phyloP scores from a whole-genome alignment of 2,329 filamentous ascomycete species.

The Dactylellina parvicollis region DNA sequence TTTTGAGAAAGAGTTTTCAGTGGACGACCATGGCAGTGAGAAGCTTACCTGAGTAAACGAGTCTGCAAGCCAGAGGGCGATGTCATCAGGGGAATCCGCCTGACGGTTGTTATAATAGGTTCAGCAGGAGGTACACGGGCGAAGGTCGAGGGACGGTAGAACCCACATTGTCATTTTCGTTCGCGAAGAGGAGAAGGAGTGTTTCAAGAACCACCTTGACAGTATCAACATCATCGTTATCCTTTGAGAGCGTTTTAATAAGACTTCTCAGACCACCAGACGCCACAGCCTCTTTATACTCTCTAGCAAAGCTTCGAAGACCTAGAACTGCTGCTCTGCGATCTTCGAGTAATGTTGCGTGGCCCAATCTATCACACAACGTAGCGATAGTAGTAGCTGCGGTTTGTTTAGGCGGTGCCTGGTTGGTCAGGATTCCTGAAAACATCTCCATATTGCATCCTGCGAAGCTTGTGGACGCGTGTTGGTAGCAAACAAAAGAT shows the following conservation, averaged over 20 bases:
- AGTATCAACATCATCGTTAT: constrained; percentile 94
- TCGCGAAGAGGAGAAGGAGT: constrained; percentile 87
- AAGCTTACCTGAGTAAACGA: constrained; percentile 84
- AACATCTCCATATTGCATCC: constrained; percentile 57
- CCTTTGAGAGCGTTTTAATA: constrained; percentile 83
- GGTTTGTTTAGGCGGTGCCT: constrained; percentile 93
- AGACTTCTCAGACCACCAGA: constrained; percentile 89
- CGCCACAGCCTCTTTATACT: constrained; percentile 93
- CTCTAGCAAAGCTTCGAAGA: constrained; percentile 92
- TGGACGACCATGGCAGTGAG: background rate
- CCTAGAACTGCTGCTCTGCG: constrained; percentile 91
- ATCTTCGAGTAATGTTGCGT: constrained; percentile 91
- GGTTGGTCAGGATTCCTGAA: constrained; percentile 69
- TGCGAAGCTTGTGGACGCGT: constrained; percentile 3
- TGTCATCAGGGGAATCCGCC: constrained; percentile 95
- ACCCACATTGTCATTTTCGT: constrained; percentile 70
- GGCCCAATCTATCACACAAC: constrained; percentile 84
- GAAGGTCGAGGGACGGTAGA: constrained; percentile 12
- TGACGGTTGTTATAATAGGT: constrained; percentile 60
- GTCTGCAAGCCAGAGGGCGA: constrained; percentile 93
- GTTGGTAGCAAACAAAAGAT: background rate
- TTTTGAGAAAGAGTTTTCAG: background rate
- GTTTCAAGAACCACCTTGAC: constrained; percentile 96
- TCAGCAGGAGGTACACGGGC: background rate
- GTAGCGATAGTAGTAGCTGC: constrained; percentile 93